Evolutionary conservation across 2,329 filamentous ascomycete genomes (phyloP).

Genomic region (Pseudogymnoascus sp.): DNA sequence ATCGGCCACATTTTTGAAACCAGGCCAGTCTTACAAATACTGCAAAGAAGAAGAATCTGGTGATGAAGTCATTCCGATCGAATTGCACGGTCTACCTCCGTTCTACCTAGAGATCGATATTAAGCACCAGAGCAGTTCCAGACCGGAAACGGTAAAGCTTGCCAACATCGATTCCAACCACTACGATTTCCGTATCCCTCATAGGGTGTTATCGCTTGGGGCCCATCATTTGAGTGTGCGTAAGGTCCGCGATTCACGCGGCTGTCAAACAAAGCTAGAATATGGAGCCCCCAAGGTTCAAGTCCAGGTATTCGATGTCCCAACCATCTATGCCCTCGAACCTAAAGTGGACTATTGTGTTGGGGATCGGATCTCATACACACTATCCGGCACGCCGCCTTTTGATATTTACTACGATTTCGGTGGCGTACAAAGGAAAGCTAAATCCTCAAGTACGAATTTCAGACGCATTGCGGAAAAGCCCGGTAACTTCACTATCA

Average conservation of each 20-base stretch:
- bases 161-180: conserved; percentile 66
- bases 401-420: conserved; percentile 94
- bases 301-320: conserved; percentile 87
- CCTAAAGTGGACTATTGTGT: conserved; percentile 85
- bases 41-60: conserved; percentile 76
- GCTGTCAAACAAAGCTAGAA: conserved; percentile 74
- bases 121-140: conserved; percentile 75
- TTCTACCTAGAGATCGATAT: conserved; percentile 90
- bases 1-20: conserved; percentile 70
- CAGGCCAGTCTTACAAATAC: conserved; percentile 90
- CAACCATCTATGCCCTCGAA: conserved; percentile 81
- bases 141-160: conserved; percentile 73
- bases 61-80: conserved; percentile 83
- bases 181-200: conserved; percentile 77
- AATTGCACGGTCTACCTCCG: conserved; percentile 71
- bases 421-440: conserved; percentile 67
- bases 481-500: conserved; percentile 82
- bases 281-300: conserved; percentile 68
- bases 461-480: conserved; percentile 92
- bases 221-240: conserved; percentile 82
- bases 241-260: conserved; percentile 77
- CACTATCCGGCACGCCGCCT: conserved; percentile 79
- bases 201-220: conserved; percentile 77
- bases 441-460: conserved; percentile 67
- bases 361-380: conserved; percentile 88